Evolutionary conservation across 768 basidiomycete genomes (phyloP).

Genomic region (Amanita pseudoporphyria): DNA sequence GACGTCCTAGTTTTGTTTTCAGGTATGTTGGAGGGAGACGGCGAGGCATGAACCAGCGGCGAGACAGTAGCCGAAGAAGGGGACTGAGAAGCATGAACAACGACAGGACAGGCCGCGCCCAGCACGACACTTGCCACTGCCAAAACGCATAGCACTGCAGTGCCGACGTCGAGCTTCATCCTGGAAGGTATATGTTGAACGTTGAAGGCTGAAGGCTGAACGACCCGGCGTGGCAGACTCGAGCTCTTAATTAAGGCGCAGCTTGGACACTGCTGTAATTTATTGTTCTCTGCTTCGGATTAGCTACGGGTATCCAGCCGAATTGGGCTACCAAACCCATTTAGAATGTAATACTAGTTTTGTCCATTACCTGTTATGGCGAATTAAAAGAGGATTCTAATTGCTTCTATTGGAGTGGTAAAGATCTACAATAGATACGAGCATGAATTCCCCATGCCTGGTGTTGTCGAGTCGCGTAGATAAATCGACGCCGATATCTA

Average conservation of each 20-base stretch:
- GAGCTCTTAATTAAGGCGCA: too few species aligned
- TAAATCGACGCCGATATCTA: not conserved
- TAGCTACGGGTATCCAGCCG: not conserved
- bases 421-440: not conserved
- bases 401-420: not conserved
- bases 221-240: not conserved
- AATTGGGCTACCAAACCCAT: not conserved
- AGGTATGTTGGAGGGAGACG: not conserved
- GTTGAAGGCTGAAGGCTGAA: not conserved
- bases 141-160: not conserved
- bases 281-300: not conserved
- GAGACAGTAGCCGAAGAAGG: not conserved
- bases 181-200: not conserved
- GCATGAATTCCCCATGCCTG: not conserved
- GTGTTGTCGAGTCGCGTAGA: too few species aligned
- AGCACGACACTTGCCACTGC: not conserved
- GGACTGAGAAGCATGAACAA: not conserved
- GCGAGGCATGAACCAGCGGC: too few species aligned
- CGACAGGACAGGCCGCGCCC: not conserved
- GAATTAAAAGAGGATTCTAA: conserved; percentile 5
- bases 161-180: not conserved
- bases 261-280: not conserved
- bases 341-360: not conserved
- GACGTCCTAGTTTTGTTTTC: conserved; percentile 11
- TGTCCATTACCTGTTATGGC: not conserved